phyloP scores from a whole-genome alignment of 2,329 filamentous ascomycete species.

The Tolypocladium album region DNA sequence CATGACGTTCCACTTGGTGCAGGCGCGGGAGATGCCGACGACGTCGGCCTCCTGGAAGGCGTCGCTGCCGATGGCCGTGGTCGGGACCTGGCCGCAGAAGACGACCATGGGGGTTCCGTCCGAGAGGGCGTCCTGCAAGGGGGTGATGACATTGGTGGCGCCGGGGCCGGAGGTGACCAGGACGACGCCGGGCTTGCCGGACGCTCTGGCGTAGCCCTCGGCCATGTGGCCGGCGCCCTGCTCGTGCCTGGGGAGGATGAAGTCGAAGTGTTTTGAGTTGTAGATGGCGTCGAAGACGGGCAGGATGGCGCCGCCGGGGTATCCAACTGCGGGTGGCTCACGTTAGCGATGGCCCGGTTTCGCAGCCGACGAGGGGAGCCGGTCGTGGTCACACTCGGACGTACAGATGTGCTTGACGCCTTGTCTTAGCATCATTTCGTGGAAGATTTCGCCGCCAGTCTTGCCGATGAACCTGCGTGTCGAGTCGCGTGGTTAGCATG shows the following conservation, averaged over 20 bases:
- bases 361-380: background rate
- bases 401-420: slow-evolving; percentile 88
- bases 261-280: slow-evolving; percentile 94
- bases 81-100: slow-evolving; percentile 88
- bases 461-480: slow-evolving; percentile 71
- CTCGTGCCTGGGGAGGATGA: slow-evolving; percentile 90
- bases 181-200: slow-evolving; percentile 88
- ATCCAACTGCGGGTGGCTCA: slow-evolving; percentile 49
- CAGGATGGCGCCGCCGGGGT: slow-evolving; percentile 91
- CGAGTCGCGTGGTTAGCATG: background rate
- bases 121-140: slow-evolving; percentile 90
- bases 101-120: slow-evolving; percentile 95
- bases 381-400: slow-evolving; percentile 24
- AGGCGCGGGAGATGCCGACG: slow-evolving; percentile 84
- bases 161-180: slow-evolving; percentile 94
- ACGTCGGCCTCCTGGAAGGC: slow-evolving; percentile 97
- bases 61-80: slow-evolving; percentile 83
- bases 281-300: slow-evolving; percentile 98
- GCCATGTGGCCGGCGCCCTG: slow-evolving; percentile 99
- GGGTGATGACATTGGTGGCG: slow-evolving; percentile 92
- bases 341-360: slow-evolving; percentile 11
- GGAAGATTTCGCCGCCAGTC: slow-evolving; percentile 93
- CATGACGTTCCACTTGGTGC: slow-evolving; percentile 99
- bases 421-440: slow-evolving; percentile 97
- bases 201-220: slow-evolving; percentile 88